phyloP scores from a whole-genome alignment of 176 grass and related monocot species.

The Olyra latifolia region DNA sequence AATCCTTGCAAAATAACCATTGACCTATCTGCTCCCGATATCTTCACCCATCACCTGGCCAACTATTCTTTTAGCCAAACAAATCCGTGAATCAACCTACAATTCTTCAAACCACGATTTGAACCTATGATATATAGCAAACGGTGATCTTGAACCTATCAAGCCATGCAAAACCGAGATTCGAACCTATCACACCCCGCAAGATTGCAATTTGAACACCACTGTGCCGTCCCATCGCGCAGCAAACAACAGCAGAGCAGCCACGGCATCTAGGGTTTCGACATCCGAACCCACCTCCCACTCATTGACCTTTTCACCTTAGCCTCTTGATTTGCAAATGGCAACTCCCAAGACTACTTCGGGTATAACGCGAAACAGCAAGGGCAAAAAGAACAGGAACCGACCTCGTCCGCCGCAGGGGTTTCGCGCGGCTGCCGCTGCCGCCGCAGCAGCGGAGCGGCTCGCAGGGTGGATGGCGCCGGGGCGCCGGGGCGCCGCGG shows the following conservation, averaged over 20 bases:
- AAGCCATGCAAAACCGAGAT: neutral
- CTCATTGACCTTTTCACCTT: neutral
- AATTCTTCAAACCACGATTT: neutral
- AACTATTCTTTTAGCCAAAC: neutral
- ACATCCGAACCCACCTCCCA: neutral
- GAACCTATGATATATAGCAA: neutral
- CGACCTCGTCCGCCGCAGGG: slow-evolving; percentile 27
- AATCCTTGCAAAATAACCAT: neutral
- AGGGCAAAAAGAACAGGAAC: neutral
- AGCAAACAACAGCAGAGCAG: neutral
- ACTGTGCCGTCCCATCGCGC: neutral
- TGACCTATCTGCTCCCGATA: neutral
- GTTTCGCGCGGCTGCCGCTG: neutral
- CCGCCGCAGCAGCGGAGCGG: neutral
- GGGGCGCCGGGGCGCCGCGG: slow-evolving; percentile 1
- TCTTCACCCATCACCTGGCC: neutral
- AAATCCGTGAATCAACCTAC: neutral
- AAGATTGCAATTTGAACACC: slow-evolving; percentile 13
- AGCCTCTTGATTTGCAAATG: neutral
- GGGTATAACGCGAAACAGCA: neutral
- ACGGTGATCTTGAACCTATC: neutral
- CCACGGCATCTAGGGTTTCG: slow-evolving; percentile 22
- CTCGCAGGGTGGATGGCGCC: slow-evolving; percentile 3
- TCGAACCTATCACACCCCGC: neutral
- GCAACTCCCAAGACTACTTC: neutral